These are phyloP conservation scores for Russula sp. DNA, from an alignment of 768 basidiomycete genomes.

Conservation along the genomic window DNA sequence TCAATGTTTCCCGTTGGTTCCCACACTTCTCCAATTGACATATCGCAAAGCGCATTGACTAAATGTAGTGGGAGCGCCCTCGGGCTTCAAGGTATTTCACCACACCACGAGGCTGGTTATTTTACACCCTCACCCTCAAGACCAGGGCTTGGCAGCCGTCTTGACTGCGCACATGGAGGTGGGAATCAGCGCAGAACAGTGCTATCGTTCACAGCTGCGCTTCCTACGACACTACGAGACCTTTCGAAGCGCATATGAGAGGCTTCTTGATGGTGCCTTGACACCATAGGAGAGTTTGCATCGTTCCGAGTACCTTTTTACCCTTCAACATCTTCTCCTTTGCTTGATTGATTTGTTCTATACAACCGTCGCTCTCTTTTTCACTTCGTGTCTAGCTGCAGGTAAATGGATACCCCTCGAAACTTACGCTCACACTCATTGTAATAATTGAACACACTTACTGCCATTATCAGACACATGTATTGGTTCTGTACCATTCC, in stretches of 20 bases:
- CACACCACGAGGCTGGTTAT: not conserved
- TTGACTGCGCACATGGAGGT: not conserved
- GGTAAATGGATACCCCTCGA: not conserved
- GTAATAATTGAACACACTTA: not conserved
- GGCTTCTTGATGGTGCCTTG: not conserved
- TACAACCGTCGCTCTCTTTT: not conserved
- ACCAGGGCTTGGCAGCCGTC: not conserved
- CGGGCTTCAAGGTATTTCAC: conserved; percentile 5
- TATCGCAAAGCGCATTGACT: not conserved
- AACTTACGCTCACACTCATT: not conserved
- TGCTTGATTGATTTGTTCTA: conserved; percentile 1
- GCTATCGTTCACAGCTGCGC: not conserved
- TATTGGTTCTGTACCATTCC: conserved; percentile 11
- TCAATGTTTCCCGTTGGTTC: not conserved
- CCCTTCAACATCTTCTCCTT: not conserved
- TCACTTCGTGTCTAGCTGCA: not conserved
- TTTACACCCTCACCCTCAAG: not conserved
- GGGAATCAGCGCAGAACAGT: not conserved
- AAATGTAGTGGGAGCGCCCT: not conserved
- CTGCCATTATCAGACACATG: conserved; percentile 1
- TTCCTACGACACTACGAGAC: conserved; percentile 13
- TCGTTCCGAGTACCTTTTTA: not conserved
- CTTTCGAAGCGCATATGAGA: conserved; percentile 5
- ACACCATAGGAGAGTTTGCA: not conserved
- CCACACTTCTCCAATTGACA: not conserved